A percentile compares a stretch with the other conserved stretches of the same genome.
Evolutionary conservation across 768 basidiomycete species (phyloP).

Genomic region (Xerocomus spinulosus): DNA sequence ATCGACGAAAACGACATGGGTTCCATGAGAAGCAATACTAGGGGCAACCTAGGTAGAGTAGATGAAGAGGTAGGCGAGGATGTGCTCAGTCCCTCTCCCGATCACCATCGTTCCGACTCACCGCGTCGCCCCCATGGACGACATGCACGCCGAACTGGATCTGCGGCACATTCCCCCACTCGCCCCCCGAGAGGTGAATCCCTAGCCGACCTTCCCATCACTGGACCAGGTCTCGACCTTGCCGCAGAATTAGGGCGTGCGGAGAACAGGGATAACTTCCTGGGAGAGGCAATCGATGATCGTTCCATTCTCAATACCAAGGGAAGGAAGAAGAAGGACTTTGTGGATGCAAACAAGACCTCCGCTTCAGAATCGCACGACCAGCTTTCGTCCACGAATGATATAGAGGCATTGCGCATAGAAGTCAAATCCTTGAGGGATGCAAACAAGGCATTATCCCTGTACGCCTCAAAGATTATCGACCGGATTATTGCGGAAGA

Average conservation of each 20-base stretch:
- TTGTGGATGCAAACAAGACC: slow-evolving; percentile 29
- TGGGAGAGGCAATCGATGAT: slow-evolving; percentile 51
- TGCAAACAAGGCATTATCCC: slow-evolving; percentile 90
- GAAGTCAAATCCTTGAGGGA: slow-evolving; percentile 94
- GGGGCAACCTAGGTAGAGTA: slow-evolving; percentile 59
- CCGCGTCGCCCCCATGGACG: slow-evolving; percentile 40
- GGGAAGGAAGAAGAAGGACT: slow-evolving; percentile 40
- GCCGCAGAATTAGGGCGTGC: slow-evolving; percentile 90
- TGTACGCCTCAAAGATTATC: slow-evolving; percentile 97
- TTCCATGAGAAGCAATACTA: slow-evolving; percentile 52
- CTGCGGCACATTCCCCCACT: slow-evolving; percentile 44
- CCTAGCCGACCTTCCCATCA: slow-evolving; percentile 81
- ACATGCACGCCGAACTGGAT: slow-evolving; percentile 51
- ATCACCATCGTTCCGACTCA: slow-evolving; percentile 35
- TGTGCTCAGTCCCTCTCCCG: slow-evolving; percentile 36
- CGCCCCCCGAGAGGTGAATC: slow-evolving; percentile 62
- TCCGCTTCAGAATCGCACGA: slow-evolving; percentile 40
- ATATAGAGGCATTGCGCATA: slow-evolving; percentile 68
- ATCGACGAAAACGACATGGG: slow-evolving; percentile 44
- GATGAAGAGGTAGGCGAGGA: slow-evolving; percentile 48
- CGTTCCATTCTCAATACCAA: slow-evolving; percentile 42
- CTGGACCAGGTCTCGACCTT: slow-evolving; percentile 84
- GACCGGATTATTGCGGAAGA: slow-evolving; percentile 96
- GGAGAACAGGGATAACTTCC: slow-evolving; percentile 79
- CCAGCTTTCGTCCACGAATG: slow-evolving; percentile 42